Evolutionary conservation across 108 stramenopile genomes (phyloP), one percentile per base, ranked within the genome.

Genomic region (Nitzschia sp.): DNA sequence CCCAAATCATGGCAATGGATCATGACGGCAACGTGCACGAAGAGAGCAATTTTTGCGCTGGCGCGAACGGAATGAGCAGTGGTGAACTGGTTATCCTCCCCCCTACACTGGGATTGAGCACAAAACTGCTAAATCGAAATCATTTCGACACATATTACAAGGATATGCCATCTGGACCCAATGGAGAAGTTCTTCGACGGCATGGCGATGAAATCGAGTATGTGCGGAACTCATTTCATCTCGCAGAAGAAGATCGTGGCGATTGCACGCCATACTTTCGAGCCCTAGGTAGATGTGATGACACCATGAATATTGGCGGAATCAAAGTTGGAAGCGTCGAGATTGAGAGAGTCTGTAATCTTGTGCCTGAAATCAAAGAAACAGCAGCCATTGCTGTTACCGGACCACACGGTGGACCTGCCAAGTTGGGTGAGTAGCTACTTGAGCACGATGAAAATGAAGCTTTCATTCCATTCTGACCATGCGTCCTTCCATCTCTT

Each of bases 271-370:
- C 72, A 2, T 76, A 76, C 36, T 76, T 48, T 50, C 75, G 75
- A 29, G 75, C 75, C 28, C 53, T 76, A 16, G 75, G 75, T 22
- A 68, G 75, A 27, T 76, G 68, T 32, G 75, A 76, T 53, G 75
- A 76, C 56, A 76, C 75, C 5, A 76, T 76, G 75, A 76, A 76
- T 33, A 69, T 76, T 50, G 75, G 75, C 26, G 75, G 75, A 22
- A 76, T 76, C 47, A 76, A 76, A 66, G 63, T 76, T 5, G 58
- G 75, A 32, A 70, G 62, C 32, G 63, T 75, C 16, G 75, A 76
- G 69, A 76, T 76, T 45, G 75, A 76, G 48, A 36, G 69, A 15
- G 69, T 70, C 45, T 76, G 75, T 34, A 76, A 76, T 44, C 55
- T 64, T 29, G 64, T 76, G 1, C 55, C 38, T 30, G 65, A 56